Evolutionary conservation across 2,329 filamentous ascomycete species (phyloP).

Genomic region (Byssoonygena ceratinophila): DNA sequence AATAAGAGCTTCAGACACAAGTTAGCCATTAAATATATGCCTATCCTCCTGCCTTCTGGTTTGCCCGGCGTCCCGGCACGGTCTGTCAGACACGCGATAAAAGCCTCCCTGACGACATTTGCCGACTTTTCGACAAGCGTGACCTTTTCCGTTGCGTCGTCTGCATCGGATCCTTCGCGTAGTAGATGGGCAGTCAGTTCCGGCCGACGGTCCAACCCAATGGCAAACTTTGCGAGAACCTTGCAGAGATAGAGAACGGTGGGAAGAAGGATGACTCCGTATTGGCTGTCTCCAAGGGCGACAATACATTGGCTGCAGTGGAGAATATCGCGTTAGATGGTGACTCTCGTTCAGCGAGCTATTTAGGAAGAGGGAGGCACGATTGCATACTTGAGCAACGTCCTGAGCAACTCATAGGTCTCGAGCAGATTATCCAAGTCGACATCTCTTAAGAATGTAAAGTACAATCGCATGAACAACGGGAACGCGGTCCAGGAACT

Average conservation of each 20-base stretch:
- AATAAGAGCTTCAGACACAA: slow-evolving; percentile 81
- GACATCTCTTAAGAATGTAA: slow-evolving; percentile 70
- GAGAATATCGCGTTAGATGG: background rate
- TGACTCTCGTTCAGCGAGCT: too few relatives aligned
- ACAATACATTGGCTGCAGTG: slow-evolving; percentile 62
- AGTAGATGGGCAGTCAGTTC: slow-evolving; percentile 60
- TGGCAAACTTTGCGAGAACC: slow-evolving; percentile 69
- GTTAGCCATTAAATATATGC: slow-evolving; percentile 87
- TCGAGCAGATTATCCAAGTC: slow-evolving; percentile 63
- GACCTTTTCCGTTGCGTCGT: slow-evolving; percentile 56
- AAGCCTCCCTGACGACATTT: slow-evolving; percentile 80
- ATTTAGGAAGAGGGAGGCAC: background rate
- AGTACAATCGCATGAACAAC: slow-evolving; percentile 69
- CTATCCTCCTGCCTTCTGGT: slow-evolving; percentile 74
- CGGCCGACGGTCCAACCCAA: slow-evolving; percentile 70
- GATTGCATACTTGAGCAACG: slow-evolving; percentile 58
- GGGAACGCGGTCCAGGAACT: slow-evolving; percentile 67
- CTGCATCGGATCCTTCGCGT: slow-evolving; percentile 40
- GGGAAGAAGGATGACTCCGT: slow-evolving; percentile 71
- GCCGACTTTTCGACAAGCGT: slow-evolving; percentile 79
- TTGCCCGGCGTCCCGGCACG: slow-evolving; percentile 54
- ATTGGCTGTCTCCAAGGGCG: slow-evolving; percentile 65
- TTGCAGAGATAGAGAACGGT: slow-evolving; percentile 74
- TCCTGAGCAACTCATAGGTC: slow-evolving; percentile 64
- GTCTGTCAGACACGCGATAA: slow-evolving; percentile 80